Base-by-base conservation (phyloP, 768 basidiomycete genomes). In the Pisolithus albus region DNA sequence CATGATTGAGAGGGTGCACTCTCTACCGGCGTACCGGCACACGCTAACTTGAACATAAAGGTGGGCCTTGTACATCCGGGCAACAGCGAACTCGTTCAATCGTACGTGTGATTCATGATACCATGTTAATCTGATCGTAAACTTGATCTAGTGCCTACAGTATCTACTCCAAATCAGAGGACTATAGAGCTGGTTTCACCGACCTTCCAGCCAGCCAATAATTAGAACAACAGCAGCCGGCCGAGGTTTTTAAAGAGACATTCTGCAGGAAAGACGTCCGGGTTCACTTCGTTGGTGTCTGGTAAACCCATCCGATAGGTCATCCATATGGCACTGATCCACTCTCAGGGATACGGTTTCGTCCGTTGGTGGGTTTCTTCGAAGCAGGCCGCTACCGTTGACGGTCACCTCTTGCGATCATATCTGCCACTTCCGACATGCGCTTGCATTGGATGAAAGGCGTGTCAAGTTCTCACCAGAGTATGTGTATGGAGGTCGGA, bases 391-490 rank as follows among this genome's bases (percentile, higher is more conserved):
- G 19, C 51, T 74, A 7, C 72, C 75, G 6, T 55, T 52, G 19
- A 71, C 71, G 7, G 63, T 61, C 16, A 52, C 52, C 7, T 59
- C 60, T 2, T 61, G 56, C 47, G 56, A 67, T 32, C 68, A 73
- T 46, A 62, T 76, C 7, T 73, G 71, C 39, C 66, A 64, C 42
- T 76, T 77, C 50, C 69, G 75, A 5, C 76, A 77, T 57, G 76
- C 74, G 1, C 61, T 77, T 5, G 76, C 77, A 0, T 60, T 77
- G 26, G 76, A 77, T 50, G 77, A 77, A 43, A 62, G 69, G 23
- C 68, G 77, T 5, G 74, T 76, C 39, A 77, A 76, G 46, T 77
- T 76, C 53, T 52, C 74, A 2, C 76, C 76, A 0, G 75, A 77
- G 50, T 75, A 72, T 44, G 71, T 59, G 0, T 59, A 70, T 23